Base-by-base conservation (phyloP, 352 stramenopile genomes). In the Globisporangium canariense region DNA sequence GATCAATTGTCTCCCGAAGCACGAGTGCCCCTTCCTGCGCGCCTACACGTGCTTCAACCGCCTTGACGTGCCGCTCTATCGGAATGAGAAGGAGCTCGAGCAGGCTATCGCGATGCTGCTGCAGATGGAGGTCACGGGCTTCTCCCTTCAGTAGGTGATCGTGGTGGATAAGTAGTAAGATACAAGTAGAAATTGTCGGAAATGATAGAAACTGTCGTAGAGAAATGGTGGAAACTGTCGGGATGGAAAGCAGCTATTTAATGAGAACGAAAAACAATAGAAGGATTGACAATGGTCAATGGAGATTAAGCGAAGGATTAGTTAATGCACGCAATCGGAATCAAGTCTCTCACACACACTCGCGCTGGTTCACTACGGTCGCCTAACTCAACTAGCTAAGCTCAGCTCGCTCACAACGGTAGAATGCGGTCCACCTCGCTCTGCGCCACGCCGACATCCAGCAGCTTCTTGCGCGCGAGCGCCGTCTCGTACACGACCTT, bases 61-160 rank as follows among this genome's bases (percentile, higher is more conserved):
- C 0, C 38, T 98, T 63, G 92, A 98, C 74, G 64, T 98, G 22
- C 91, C 92, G 25, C 56, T 97, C n/a, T 98, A 97, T 69, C 79
- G 84, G 16, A 81, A 62, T 7, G 92, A 93, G 69, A 72, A 83
- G 47, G 88, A 98, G 46, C 63, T 98, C 4, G 72, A 93, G 50
- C 76, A 96, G 61, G 94, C 93, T 46, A 75, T 98, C 13, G 84
- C 81, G 43, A 76, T 97, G 58, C 79, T 91, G 14, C 88, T 97
- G 30, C 87, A 90, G 49, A 96, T 96, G 78, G 89, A 96, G 58
- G 74, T 87, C 54, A 97, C 89, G 11, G 91, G 92, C 20, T 97
- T 98, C 59, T 89, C 88, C 40, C 96, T 97, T 54, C 89, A 98
- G 54, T 98, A 49, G 32, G 4, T 36, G 5, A 13, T 28, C 18